phyloP scores from a whole-genome alignment of 345 rosid species.

The Erysimum cheiranthoides region DNA sequence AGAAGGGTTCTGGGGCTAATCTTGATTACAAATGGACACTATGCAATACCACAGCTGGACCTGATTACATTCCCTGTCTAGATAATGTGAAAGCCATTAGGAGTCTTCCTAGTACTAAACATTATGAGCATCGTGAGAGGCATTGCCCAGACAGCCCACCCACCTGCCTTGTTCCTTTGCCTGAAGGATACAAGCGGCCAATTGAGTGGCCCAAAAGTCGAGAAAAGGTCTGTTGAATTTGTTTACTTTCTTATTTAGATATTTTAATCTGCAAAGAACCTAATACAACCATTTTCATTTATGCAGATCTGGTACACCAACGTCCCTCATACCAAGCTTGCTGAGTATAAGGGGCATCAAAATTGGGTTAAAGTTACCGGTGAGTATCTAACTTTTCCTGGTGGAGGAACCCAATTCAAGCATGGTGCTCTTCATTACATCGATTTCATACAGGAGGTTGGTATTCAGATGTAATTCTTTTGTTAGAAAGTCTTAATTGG shows the following conservation, averaged over 20 bases:
- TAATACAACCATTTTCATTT: constrained; percentile 23
- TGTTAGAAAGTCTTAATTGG: constrained; percentile 7
- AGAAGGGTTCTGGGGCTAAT: constrained; percentile 55
- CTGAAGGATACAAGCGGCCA: constrained; percentile 79
- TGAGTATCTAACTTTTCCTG: constrained; percentile 94
- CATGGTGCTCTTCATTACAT: constrained; percentile 93
- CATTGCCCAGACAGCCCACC: constrained; percentile 92
- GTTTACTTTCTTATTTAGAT: neutral
- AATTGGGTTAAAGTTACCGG: constrained; percentile 97
- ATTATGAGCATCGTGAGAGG: constrained; percentile 97
- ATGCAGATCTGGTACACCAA: constrained; percentile 90
- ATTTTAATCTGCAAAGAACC: neutral
- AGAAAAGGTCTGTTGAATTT: constrained; percentile 69
- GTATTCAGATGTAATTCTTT: constrained; percentile 34
- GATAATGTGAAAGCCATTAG: constrained; percentile 85
- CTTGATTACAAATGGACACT: constrained; percentile 68
- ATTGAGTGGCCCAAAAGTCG: constrained; percentile 95
- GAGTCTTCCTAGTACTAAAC: constrained; percentile 75
- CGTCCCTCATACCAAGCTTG: constrained; percentile 95
- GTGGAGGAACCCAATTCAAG: constrained; percentile 98
- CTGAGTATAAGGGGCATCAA: constrained; percentile 90
- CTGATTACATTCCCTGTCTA: constrained; percentile 97
- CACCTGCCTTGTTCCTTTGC: constrained; percentile 87
- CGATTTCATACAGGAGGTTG: constrained; percentile 90
- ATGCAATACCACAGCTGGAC: constrained; percentile 88